Conservation (phyloP, 768 basidiomycete species). For the Pleurotus salmoneostramineus region DNA sequence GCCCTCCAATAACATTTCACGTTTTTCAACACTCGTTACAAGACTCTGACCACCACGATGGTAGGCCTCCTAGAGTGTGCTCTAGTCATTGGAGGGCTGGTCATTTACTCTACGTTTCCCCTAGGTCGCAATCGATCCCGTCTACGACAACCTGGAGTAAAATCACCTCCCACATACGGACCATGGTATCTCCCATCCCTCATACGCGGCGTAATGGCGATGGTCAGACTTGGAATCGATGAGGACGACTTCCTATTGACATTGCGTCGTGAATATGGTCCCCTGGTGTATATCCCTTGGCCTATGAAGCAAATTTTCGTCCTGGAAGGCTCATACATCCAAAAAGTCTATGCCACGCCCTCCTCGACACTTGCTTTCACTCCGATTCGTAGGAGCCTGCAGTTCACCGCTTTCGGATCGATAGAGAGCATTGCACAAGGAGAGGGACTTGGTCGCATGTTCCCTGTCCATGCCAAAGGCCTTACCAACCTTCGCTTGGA, state of each 20-base stretch:
- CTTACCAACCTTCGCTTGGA: slow-evolving; percentile 1
- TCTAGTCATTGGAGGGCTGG: background rate
- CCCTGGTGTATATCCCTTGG: slow-evolving; percentile 2
- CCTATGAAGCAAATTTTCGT: slow-evolving; percentile 5
- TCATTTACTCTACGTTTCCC: background rate
- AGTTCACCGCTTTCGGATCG: background rate
- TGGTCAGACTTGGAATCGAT: slow-evolving; percentile 3
- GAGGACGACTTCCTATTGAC: slow-evolving; percentile 2
- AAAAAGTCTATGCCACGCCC: slow-evolving; percentile 5
- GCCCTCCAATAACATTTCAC: no score
- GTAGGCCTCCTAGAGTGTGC: background rate
- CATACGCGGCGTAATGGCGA: background rate
- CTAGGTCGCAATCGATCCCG: no score
- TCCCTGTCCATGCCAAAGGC: slow-evolving; percentile 2
- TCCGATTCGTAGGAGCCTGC: background rate
- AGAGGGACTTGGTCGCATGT: background rate
- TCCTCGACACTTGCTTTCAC: slow-evolving; percentile 2
- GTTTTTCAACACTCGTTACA: no score
- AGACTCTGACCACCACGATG: background rate
- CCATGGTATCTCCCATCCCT: slow-evolving; percentile 6
- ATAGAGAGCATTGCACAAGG: background rate
- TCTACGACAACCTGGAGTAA: background rate
- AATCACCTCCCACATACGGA: slow-evolving; percentile 1
- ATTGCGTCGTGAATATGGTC: background rate
- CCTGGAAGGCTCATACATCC: slow-evolving; percentile 1